Conservation (phyloP, 108 stramenopile genomes). For the Phaeodactylum tricornutum region DNA sequence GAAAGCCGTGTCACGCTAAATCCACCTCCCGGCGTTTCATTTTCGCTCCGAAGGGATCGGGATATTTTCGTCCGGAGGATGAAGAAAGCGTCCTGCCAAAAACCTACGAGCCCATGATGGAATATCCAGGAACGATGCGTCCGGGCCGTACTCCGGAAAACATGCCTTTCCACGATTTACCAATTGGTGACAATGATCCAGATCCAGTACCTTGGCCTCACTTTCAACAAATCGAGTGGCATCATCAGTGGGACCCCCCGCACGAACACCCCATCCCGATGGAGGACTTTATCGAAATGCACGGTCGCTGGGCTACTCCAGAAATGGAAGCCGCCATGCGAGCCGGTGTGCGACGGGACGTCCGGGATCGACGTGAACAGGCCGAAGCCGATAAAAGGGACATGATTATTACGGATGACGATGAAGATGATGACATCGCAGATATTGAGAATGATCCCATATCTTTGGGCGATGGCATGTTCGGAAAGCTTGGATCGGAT, state of each 20-base stretch:
- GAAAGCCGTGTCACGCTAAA: too few relatives aligned
- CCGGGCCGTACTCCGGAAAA: constrained; percentile 79
- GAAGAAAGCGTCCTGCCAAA: constrained; percentile 46
- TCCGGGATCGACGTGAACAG: constrained; percentile 56
- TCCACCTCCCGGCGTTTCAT: too few relatives aligned
- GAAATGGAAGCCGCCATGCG: constrained; percentile 80
- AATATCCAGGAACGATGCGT: constrained; percentile 89
- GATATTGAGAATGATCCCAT: constrained; percentile 22
- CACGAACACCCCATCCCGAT: constrained; percentile 64
- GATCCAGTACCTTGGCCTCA: constrained; percentile 87
- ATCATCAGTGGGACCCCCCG: constrained; percentile 79
- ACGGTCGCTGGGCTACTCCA: constrained; percentile 74
- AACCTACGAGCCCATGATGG: constrained; percentile 86
- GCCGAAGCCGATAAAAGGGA: constrained; percentile 45
- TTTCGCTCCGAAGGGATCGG: constrained; percentile 48
- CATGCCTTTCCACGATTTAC: constrained; percentile 78
- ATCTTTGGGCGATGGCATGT: constrained; percentile 51
- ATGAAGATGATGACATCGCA: constrained; percentile 49
- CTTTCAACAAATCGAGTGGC: constrained; percentile 86
- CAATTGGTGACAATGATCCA: constrained; percentile 64
- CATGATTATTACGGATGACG: constrained; percentile 73
- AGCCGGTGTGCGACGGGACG: constrained; percentile 53
- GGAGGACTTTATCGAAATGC: constrained; percentile 77
- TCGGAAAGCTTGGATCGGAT: constrained; percentile 50
- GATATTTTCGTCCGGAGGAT: constrained; percentile 32